Evolutionary conservation across 192 early-diverging fungal species (phyloP), one percentile per base, ranked within the genome.

Genomic region (Cladochytrium replicatum): DNA sequence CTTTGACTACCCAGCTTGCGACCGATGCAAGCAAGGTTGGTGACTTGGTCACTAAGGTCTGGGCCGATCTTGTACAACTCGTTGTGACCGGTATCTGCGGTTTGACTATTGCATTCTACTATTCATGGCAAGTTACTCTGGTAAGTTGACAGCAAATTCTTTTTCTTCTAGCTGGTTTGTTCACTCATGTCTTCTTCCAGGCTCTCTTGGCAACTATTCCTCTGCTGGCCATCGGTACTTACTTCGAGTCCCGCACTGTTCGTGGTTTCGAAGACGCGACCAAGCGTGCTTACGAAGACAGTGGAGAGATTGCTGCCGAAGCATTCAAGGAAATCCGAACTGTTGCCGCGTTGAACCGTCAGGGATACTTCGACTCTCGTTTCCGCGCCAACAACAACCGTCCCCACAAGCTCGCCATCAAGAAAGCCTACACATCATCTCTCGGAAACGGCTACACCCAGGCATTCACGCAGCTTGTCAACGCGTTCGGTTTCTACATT

Each of bases 261-360:
- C 54, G 48, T 37, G 69, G 70, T 46, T 81, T 66, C 37, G 67
- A 63, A 29, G 66, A 68, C 29, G 62, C 64, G 44, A 81, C 77
- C 23, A 82, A 86, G 58, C 72, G 63, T 39, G 81, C 84, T 0
- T 88, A 91, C 66, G 84, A 87, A 52, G 55, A 70, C 25, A 78
- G 83, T 13, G 87, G 83, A 47, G 81, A 90, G 61, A 77, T 87
- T 47, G 87, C 89, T 22, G 72, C 77, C 55, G 89, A 96, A 66
- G 84, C 88, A 3, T 83, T 93, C 26, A 61, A 75, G 15, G 82
- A 86, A 46, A 84, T 96, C 24, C 85, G 87, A 37, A 96, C 93
- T 0, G 85, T 96, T 21, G 78, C 84, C 24, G 70, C 88, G 4
- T 71, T 96, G 26, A 84, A 75, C 11, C 75, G 81, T 38, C 82